These are phyloP conservation scores for Pythium folliculosum DNA, from an alignment of 352 stramenopile genomes.

Conservation along the genomic window DNA sequence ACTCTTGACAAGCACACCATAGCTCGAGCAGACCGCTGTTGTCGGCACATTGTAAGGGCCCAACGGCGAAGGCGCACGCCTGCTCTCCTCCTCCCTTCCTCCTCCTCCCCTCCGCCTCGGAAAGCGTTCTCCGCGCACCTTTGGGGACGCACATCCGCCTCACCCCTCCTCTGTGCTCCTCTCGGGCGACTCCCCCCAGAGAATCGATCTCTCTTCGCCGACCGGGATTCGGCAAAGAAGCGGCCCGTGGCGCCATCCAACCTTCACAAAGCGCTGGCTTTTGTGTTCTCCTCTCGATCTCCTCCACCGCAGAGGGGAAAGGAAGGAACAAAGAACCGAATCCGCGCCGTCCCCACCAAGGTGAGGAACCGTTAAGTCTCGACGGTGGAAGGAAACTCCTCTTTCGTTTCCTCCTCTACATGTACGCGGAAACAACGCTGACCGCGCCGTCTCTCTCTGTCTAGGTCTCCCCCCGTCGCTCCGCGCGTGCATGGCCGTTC, in stretches of 20 bases:
- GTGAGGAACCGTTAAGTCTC: not conserved
- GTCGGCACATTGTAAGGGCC: conserved; percentile 9
- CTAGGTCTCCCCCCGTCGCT: not conserved
- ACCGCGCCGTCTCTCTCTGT: not conserved
- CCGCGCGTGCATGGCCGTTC: not conserved
- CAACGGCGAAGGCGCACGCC: not conserved
- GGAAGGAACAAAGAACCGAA: not conserved
- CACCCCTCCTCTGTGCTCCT: not conserved
- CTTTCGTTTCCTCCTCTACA: not conserved
- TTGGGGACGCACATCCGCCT: not conserved
- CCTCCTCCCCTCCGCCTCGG: not conserved
- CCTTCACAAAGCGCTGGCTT: not conserved
- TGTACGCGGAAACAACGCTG: not conserved
- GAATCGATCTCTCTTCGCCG: not conserved
- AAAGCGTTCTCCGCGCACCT: not conserved
- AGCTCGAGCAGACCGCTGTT: not conserved
- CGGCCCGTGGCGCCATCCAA: not conserved
- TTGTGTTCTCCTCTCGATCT: not conserved
- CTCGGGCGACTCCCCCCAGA: not conserved
- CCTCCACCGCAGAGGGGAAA: not conserved
- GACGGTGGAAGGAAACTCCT: conserved; percentile 1
- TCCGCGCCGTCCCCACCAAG: not conserved
- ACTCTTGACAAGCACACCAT: not conserved
- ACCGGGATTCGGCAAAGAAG: not conserved
- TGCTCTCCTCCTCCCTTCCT: not conserved